Evolutionary conservation across 129 eudicot species (phyloP), one percentile per base, ranked within the genome.

Genomic region (Artemisia argyi): DNA sequence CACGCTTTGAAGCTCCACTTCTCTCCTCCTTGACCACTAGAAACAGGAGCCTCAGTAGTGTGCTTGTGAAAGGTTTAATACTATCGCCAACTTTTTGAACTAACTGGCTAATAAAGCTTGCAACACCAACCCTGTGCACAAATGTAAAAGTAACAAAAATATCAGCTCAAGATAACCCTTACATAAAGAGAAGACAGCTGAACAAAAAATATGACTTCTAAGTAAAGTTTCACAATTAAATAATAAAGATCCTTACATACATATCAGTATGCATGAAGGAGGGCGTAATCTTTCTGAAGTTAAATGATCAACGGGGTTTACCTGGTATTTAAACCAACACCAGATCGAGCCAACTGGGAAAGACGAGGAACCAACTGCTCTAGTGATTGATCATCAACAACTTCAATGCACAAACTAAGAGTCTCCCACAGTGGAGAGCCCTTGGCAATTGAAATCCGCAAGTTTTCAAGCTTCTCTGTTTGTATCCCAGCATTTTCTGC

Each of bases 371-470:
- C 84, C 85, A 94, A 86, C 59, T 78, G 81, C 70, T 88, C 93
- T 62, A 94, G 78, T n/a, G 97, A 86, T 57, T 76, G 85, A 67
- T 87, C 81, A 66, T 94, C 97, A 62, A 86, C 91, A 56, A 75
- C 96, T 19, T 90, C 96, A 69, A 94, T 84, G 82, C 97, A 90
- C 63, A 85, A 59, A 63, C 90, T 88, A 69, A 94, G 91, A 56
- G 98, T 94, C 86, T 94, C 98, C 98, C 98, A 94, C 87, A 94
- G 79, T 57, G 98, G 93, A 80, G 98, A 94, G 68, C 97, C 85
- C 82, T 85, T 94, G 71, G 98, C 98, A 46, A 85, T 88, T 75
- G 98, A 90, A 52, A 94, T 84, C 35, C 98, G 88, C 53, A 94
- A 71, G 80, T 86, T 90, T 70, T 94, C 98, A 55, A 94, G 98